phyloP scores from a whole-genome alignment of 257 asterid species.

The Knoxia roxburghii region DNA sequence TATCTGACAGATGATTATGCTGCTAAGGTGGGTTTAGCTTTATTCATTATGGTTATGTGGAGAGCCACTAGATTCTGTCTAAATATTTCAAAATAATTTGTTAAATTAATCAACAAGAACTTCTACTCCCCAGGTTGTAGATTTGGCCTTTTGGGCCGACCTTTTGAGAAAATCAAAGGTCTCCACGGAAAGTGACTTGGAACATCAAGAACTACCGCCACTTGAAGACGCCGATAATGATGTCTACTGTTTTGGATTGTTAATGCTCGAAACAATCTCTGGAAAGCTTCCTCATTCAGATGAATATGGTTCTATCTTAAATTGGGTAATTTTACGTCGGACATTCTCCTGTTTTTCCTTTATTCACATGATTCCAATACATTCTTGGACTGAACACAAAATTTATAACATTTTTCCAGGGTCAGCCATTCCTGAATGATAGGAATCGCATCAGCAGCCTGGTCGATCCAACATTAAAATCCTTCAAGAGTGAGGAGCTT shows the following conservation, averaged over 20 bases:
- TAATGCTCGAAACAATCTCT: constrained; percentile 67
- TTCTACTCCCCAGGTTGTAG: constrained; percentile 45
- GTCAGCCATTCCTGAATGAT: constrained; percentile 46
- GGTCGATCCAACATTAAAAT: constrained; percentile 62
- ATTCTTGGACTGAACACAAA: neutral
- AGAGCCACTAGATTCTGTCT: too few species aligned
- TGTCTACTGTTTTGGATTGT: constrained; percentile 57
- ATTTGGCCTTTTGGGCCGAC: constrained; percentile 63
- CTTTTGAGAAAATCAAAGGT: constrained; percentile 40
- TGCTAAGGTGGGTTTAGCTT: constrained; percentile 58
- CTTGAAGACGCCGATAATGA: constrained; percentile 60
- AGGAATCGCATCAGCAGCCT: constrained; percentile 31
- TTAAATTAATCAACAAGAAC: neutral
- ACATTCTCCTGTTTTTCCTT: neutral
- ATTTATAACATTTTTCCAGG: constrained; percentile 35
- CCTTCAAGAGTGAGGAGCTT: constrained; percentile 60
- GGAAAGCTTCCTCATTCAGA: constrained; percentile 61
- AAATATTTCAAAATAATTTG: neutral
- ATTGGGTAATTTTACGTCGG: constrained; percentile 48
- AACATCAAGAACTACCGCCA: constrained; percentile 42
- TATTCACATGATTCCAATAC: neutral
- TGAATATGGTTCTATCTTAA: constrained; percentile 46
- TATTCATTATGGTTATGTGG: neutral
- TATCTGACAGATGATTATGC: constrained; percentile 91
- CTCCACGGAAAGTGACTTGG: constrained; percentile 37